Percentiles rank a stretch among this genome's conserved stretches.
These are phyloP conservation scores for Dryas octopetala DNA, from an alignment of 306 rosid genomes.

Conservation along the genomic window DNA sequence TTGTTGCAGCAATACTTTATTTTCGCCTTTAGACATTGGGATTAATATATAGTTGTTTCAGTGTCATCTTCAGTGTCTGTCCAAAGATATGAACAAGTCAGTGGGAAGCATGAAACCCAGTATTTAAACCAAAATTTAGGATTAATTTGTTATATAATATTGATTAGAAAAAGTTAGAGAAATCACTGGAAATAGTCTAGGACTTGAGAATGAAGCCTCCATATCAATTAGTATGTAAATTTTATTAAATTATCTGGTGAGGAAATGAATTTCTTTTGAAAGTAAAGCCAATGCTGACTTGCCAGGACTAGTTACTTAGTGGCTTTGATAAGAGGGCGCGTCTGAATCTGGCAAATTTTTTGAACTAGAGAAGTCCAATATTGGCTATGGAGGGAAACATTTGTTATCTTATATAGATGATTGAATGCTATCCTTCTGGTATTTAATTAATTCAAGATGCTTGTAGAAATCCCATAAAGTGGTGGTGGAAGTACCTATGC, in stretches of 20 bases:
- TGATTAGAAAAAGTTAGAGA: no score
- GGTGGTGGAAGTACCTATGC: not conserved
- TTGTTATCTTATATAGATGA: not conserved
- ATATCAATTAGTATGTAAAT: not conserved
- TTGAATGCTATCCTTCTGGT: not conserved
- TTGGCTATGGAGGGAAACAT: not conserved
- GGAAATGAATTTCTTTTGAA: not conserved
- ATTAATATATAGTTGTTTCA: not conserved
- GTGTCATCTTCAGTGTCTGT: not conserved
- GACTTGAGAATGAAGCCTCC: no score
- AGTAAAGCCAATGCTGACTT: not conserved
- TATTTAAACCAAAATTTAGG: not conserved
- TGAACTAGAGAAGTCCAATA: not conserved
- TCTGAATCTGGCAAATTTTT: not conserved
- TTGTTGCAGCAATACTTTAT: not conserved
- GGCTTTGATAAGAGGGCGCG: not conserved
- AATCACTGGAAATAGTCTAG: no score
- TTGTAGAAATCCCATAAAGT: not conserved
- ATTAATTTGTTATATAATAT: not conserved
- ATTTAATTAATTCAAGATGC: not conserved
- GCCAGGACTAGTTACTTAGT: not conserved
- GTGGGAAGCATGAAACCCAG: not conserved
- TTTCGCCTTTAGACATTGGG: not conserved
- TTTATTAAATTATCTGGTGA: not conserved
- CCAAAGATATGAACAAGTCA: not conserved